Conservation (phyloP, 163 green algal species). For the Chloroidium sp. region DNA sequence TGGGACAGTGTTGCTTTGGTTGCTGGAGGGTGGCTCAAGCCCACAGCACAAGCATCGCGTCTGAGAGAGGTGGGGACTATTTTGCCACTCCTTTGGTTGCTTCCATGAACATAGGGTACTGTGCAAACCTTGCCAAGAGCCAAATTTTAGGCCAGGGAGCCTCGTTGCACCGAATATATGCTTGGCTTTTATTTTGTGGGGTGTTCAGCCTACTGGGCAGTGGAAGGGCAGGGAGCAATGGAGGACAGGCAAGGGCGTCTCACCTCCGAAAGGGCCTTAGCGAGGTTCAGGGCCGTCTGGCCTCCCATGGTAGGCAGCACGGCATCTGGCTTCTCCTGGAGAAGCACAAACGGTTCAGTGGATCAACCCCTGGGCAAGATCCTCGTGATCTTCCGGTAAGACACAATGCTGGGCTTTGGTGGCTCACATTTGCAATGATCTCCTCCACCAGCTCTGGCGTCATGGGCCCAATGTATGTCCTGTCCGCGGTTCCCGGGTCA, state of each 20-base stretch:
- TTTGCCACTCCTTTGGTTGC: too few species aligned
- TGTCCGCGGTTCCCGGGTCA: conserved; percentile 89
- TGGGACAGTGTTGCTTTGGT: too few species aligned
- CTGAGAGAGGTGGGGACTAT: too few species aligned
- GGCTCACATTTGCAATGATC: conserved; percentile 59
- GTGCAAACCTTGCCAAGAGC: too few species aligned
- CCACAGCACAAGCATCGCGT: too few species aligned
- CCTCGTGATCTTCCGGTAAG: not conserved
- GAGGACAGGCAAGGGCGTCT: not conserved
- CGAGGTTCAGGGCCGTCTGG: conserved; percentile 96
- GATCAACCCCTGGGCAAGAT: not conserved
- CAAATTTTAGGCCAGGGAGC: too few species aligned
- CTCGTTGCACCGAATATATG: too few species aligned
- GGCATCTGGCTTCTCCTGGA: conserved; percentile 86
- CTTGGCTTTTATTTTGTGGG: not conserved
- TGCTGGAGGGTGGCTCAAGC: too few species aligned
- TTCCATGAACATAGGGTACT: too few species aligned
- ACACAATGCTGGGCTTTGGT: not conserved
- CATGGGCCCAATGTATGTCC: conserved; percentile 98
- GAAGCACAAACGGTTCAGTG: not conserved
- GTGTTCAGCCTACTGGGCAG: not conserved
- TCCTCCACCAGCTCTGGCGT: conserved; percentile 89
- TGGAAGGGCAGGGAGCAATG: not conserved
- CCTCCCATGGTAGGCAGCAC: conserved; percentile 98
- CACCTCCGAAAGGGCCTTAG: conserved; percentile 83